These are phyloP conservation scores for Hypoxylon lienhwacheense DNA, from an alignment of 495 filamentous ascomycete genomes.

Conservation along the genomic window DNA sequence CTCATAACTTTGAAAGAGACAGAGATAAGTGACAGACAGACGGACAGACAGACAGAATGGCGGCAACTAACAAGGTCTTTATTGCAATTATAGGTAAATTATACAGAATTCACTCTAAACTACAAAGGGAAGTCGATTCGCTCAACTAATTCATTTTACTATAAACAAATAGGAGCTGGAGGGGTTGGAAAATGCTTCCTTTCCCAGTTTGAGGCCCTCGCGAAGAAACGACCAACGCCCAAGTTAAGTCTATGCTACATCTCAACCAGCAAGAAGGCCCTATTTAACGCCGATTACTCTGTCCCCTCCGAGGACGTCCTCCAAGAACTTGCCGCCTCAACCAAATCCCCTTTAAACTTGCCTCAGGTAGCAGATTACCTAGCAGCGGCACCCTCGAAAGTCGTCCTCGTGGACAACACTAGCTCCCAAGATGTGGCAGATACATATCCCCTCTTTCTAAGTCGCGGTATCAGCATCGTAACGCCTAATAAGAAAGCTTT, in stretches of 20 bases:
- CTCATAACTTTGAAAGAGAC: neutral
- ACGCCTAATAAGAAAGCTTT: constrained; percentile 99
- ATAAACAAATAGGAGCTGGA: constrained; percentile 67
- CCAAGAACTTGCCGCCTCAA: constrained; percentile 58
- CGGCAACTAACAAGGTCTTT: constrained; percentile 44
- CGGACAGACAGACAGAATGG: constrained; percentile 21
- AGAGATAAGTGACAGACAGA: neutral
- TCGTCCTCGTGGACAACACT: constrained; percentile 91
- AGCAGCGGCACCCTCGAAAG: constrained; percentile 65
- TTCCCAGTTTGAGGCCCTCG: constrained; percentile 66
- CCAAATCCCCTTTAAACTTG: constrained; percentile 60
- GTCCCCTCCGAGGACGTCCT: constrained; percentile 58
- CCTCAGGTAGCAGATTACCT: constrained; percentile 73
- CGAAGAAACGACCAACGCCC: constrained; percentile 55
- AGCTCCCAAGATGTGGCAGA: constrained; percentile 78
- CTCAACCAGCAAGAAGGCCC: constrained; percentile 73
- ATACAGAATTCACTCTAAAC: no score
- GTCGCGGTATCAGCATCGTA: constrained; percentile 80
- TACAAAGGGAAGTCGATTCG: neutral
- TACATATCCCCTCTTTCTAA: constrained; percentile 75
- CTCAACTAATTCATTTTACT: constrained; percentile 26
- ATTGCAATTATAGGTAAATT: constrained; percentile 50
- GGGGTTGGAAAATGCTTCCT: constrained; percentile 93
- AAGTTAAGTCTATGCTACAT: constrained; percentile 76
- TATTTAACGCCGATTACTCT: constrained; percentile 64